Evolutionary conservation across 1,284 basidiomycete species (phyloP).

Genomic region (Puccinia polysora): DNA sequence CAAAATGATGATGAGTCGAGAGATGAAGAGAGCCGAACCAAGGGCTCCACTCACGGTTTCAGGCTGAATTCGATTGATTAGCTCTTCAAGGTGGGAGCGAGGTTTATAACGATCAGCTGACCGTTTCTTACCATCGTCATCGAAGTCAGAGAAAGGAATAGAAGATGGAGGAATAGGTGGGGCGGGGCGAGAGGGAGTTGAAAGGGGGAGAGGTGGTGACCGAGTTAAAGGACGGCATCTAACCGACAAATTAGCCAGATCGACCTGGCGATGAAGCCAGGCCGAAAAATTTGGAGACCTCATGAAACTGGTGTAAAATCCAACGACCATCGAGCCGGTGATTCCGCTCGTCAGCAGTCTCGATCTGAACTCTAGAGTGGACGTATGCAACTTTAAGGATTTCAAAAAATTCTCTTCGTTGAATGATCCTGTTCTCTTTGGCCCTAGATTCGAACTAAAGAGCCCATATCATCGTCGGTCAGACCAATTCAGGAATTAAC

Average conservation of each 20-base stretch:
- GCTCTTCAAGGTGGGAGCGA: too few relatives aligned
- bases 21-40: too few relatives aligned
- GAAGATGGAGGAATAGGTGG: neutral
- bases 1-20: too few relatives aligned
- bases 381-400: constrained; percentile 72
- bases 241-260: constrained; percentile 9
- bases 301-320: constrained; percentile 31
- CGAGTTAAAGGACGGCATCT: neutral
- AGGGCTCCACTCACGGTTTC: too few relatives aligned
- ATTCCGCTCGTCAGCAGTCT: constrained; percentile 6
- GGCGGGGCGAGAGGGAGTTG: neutral
- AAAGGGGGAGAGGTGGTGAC: neutral
- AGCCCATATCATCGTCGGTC: neutral
- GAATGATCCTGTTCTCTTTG: constrained; percentile 42
- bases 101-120: too few relatives aligned
- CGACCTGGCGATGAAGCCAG: constrained; percentile 28
- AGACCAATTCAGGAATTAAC: neutral
- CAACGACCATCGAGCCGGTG: neutral
- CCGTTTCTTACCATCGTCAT: neutral
- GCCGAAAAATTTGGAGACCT: constrained; percentile 20
- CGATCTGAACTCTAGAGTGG: constrained; percentile 50
- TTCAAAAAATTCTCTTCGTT: constrained; percentile 71
- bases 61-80: too few relatives aligned
- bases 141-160: neutral
- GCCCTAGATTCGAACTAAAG: neutral